Percentiles rank a stretch among this genome's conserved stretches.
These are phyloP conservation scores for Plasmopara muralis DNA, from an alignment of 352 stramenopile genomes.

Conservation along the genomic window DNA sequence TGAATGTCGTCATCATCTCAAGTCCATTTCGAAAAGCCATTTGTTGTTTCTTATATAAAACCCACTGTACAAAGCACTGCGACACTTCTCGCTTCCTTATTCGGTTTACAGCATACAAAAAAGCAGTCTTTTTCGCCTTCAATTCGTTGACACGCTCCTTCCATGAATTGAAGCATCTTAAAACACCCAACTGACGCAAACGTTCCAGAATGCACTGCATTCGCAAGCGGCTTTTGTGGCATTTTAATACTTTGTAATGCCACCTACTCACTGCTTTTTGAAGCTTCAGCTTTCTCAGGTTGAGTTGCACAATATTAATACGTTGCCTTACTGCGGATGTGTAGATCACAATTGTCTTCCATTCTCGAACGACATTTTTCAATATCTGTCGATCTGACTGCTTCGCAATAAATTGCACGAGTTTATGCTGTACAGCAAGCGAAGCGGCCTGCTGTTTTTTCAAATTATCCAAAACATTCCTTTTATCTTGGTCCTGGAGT, in stretches of 20 bases:
- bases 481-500: conserved; percentile 14
- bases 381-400: conserved; percentile 29
- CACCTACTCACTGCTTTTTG: conserved; percentile 10
- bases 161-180: conserved; percentile 53
- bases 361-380: conserved; percentile 9
- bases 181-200: conserved; percentile 31
- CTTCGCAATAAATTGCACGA: conserved; percentile 29
- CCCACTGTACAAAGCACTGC: conserved; percentile 31
- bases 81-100: conserved; percentile 30
- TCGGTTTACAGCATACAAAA: conserved; percentile 23
- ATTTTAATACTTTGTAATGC: conserved; percentile 7
- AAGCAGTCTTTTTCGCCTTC: conserved; percentile 20
- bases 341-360: conserved; percentile 5
- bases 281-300: conserved; percentile 9
- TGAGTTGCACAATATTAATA: conserved; percentile 1
- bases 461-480: background rate
- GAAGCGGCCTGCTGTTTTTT: conserved; percentile 6
- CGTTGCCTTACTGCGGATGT: conserved; percentile 9
- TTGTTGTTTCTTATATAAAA: conserved; percentile 6
- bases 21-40: conserved; percentile 8
- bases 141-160: conserved; percentile 11
- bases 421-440: conserved; percentile 23
- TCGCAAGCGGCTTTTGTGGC: conserved; percentile 6
- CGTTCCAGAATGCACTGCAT: conserved; percentile 16
- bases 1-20: conserved; percentile 6